These are phyloP conservation scores for Mortierella sp. DNA, from an alignment of 371 early-diverging fungal genomes.

Conservation along the genomic window DNA sequence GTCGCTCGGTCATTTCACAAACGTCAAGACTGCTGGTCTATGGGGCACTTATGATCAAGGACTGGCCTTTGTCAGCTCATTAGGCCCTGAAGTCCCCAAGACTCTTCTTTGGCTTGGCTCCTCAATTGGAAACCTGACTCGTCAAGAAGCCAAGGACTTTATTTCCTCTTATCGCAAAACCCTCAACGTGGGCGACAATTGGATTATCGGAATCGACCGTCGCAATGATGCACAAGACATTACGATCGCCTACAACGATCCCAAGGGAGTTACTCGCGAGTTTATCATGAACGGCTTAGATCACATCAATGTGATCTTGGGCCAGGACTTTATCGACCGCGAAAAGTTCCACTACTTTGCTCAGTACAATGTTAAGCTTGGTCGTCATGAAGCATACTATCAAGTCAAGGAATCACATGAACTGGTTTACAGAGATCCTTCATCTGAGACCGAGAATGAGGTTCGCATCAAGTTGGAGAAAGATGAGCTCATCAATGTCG, in stretches of 20 bases:
- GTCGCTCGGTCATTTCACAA: conserved; percentile 62
- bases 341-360: conserved; percentile 78
- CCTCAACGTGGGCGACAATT: conserved; percentile 79
- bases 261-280: conserved; percentile 79
- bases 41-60: conserved; percentile 92
- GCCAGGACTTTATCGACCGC: conserved; percentile 67
- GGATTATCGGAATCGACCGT: conserved; percentile 87
- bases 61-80: conserved; percentile 70
- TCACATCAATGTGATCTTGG: conserved; percentile 80
- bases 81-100: conserved; percentile 66
- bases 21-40: conserved; percentile 82
- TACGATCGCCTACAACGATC: conserved; percentile 88
- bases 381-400: conserved; percentile 88
- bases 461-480: conserved; percentile 62
- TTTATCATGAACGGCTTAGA: conserved; percentile 90
- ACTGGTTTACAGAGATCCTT: conserved; percentile 59
- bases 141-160: conserved; percentile 71
- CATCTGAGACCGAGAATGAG: conserved; percentile 20
- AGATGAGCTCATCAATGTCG: conserved; percentile 90
- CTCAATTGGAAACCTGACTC: conserved; percentile 85
- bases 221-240: conserved; percentile 78
- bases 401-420: conserved; percentile 65
- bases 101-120: conserved; percentile 91
- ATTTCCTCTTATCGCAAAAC: conserved; percentile 66
- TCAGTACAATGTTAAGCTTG: conserved; percentile 77